These are phyloP conservation scores for Exobasidium cylindrosporum DNA, from an alignment of 1,284 basidiomycete genomes.

Conservation along the genomic window DNA sequence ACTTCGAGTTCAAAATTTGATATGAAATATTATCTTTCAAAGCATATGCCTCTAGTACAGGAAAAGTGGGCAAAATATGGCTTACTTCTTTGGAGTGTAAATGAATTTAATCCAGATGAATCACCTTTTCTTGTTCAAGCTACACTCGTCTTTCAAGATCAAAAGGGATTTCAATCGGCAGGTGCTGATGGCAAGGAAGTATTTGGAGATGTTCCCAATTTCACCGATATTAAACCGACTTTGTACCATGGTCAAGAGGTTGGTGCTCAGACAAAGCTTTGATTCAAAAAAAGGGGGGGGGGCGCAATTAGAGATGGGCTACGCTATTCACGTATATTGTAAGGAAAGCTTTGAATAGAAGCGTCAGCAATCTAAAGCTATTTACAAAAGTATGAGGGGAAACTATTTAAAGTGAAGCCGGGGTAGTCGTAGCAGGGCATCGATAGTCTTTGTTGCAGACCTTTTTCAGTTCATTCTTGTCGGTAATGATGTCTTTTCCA, in stretches of 20 bases:
- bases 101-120: not conserved
- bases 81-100: not conserved
- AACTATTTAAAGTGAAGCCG: not conserved
- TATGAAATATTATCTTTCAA: not conserved
- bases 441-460: not conserved
- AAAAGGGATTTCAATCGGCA: not conserved
- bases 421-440: not conserved
- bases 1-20: not conserved
- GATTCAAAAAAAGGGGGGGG: too few species aligned
- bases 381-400: not conserved
- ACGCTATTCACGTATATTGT: not conserved
- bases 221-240: slow-evolving; percentile 1
- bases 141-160: not conserved
- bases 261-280: not conserved
- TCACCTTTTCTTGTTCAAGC: not conserved
- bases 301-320: too few species aligned
- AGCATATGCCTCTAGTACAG: slow-evolving; percentile 1
- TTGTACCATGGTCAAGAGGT: not conserved
- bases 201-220: slow-evolving; percentile 5
- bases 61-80: not conserved
- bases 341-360: not conserved
- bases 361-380: not conserved
- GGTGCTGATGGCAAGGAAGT: not conserved
- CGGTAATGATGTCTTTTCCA: slow-evolving; percentile 2
- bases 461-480: not conserved